Evolutionary conservation across 495 filamentous ascomycete genomes (phyloP).

Genomic region (Rhypophila decipiens): DNA sequence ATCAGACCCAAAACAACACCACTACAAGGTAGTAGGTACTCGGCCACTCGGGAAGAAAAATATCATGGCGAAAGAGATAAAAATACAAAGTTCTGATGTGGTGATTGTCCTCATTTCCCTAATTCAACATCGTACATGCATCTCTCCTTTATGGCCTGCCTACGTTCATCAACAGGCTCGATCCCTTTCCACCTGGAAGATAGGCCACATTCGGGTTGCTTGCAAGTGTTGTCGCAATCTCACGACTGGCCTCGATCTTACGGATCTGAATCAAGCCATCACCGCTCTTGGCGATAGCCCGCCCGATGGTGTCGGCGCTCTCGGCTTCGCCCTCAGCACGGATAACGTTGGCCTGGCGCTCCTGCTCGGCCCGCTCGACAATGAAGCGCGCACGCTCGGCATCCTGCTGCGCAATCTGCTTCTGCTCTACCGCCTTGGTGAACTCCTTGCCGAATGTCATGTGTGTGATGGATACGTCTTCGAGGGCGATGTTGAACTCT

Average conservation of each 20-base stretch:
- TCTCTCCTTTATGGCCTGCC: slow-evolving; percentile 28
- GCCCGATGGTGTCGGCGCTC: slow-evolving; percentile 88
- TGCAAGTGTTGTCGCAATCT: slow-evolving; percentile 87
- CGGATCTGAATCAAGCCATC: slow-evolving; percentile 92
- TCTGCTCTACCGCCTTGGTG: slow-evolving; percentile 97
- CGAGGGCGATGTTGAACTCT: slow-evolving; percentile 98
- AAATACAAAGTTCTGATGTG: slow-evolving; percentile 19
- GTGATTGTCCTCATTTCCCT: slow-evolving; percentile 11
- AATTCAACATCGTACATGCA: no score
- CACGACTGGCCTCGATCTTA: slow-evolving; percentile 92
- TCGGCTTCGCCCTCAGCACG: slow-evolving; percentile 96
- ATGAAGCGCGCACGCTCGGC: slow-evolving; percentile 96
- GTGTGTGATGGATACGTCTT: slow-evolving; percentile 99
- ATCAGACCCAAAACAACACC: no score
- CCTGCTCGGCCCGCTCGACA: slow-evolving; percentile 98
- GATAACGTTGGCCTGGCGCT: slow-evolving; percentile 97
- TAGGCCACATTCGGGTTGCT: slow-evolving; percentile 95
- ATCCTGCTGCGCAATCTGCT: slow-evolving; percentile 99
- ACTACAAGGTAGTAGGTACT: no score
- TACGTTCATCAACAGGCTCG: slow-evolving; percentile 52
- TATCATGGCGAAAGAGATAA: slow-evolving; percentile 23
- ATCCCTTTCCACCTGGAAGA: slow-evolving; percentile 71
- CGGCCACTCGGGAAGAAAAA: no score
- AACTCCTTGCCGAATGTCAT: slow-evolving; percentile 99
- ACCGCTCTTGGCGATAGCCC: slow-evolving; percentile 84